Conservation (phyloP, 345 rosid species). For the Dovyalis caffra region DNA sequence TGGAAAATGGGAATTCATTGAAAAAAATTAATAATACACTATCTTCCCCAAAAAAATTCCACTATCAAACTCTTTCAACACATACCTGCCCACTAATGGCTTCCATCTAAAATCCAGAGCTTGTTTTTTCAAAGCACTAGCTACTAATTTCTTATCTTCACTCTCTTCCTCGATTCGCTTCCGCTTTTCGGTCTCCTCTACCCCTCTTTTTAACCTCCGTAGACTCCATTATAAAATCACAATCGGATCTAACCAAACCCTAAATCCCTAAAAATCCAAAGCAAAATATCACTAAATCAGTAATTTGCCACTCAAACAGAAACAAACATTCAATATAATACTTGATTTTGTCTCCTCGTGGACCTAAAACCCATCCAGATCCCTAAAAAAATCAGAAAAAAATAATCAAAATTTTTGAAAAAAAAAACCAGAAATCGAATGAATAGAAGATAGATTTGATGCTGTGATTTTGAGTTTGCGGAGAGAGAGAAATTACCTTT, state of each 20-base stretch:
- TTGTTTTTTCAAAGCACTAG: conserved; percentile 41
- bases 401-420: too few relatives aligned
- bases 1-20: too few relatives aligned
- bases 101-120: conserved; percentile 39
- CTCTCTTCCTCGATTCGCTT: conserved; percentile 45
- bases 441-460: neutral
- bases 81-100: conserved; percentile 71
- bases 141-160: conserved; percentile 9
- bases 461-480: neutral
- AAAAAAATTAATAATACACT: conserved; percentile 58
- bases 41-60: conserved; percentile 71
- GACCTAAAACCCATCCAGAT: conserved; percentile 5
- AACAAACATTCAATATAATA: neutral
- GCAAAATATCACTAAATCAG: neutral
- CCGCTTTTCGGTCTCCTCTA: conserved; percentile 67
- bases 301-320: neutral
- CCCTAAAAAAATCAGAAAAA: neutral
- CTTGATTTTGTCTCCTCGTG: neutral
- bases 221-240: conserved; percentile 49
- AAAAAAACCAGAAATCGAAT: neutral
- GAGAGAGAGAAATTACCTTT: neutral
- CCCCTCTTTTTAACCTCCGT: conserved; percentile 62
- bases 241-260: conserved; percentile 29
- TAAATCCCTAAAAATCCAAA: conserved; percentile 19
- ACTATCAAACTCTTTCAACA: conserved; percentile 63